Conservation (phyloP, 208 protist species). For the Trypanosomatidae sp. region DNA sequence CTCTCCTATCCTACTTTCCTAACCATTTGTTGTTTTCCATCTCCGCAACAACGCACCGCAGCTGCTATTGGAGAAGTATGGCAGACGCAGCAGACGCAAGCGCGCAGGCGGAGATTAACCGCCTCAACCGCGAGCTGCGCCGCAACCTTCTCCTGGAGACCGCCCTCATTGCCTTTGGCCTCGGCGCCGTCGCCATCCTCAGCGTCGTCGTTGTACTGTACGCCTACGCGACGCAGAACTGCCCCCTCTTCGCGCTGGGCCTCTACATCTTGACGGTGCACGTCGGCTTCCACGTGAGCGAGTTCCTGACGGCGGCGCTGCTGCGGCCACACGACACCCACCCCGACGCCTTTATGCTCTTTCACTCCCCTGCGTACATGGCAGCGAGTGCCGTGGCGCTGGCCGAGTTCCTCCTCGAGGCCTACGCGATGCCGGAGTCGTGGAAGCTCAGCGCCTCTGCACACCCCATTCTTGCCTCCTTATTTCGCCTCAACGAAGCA, state of each 20-base stretch:
- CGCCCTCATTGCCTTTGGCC: conserved; percentile 52
- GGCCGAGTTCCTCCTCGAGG: conserved; percentile 77
- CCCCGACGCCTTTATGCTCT: conserved; percentile 80
- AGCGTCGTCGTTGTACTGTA: conserved; percentile 35
- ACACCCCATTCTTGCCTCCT: conserved; percentile 4
- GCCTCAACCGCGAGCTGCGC: conserved; percentile 20
- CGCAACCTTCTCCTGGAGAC: conserved; percentile 55
- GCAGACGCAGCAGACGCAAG: background rate
- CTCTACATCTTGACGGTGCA: conserved; percentile 62
- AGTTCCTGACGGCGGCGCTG: conserved; percentile 64
- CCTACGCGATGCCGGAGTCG: conserved; percentile 42
- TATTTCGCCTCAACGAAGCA: conserved; percentile 46
- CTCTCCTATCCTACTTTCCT: too few species aligned
- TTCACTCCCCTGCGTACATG: conserved; percentile 64
- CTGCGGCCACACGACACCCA: conserved; percentile 66
- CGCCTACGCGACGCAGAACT: conserved; percentile 26
- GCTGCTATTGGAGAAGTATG: background rate
- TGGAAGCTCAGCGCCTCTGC: conserved; percentile 42
- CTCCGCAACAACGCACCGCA: too few species aligned
- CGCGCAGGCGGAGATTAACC: background rate
- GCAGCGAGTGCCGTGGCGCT: conserved; percentile 41
- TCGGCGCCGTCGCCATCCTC: conserved; percentile 40
- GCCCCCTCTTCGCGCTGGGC: conserved; percentile 49
- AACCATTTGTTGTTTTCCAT: too few species aligned
- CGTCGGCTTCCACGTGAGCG: conserved; percentile 73